A percentile compares a stretch with the other conserved stretches of the same genome.
These are phyloP conservation scores for Geotrichum fermentans DNA, from an alignment of 1,139 yeast species.

Conservation along the genomic window DNA sequence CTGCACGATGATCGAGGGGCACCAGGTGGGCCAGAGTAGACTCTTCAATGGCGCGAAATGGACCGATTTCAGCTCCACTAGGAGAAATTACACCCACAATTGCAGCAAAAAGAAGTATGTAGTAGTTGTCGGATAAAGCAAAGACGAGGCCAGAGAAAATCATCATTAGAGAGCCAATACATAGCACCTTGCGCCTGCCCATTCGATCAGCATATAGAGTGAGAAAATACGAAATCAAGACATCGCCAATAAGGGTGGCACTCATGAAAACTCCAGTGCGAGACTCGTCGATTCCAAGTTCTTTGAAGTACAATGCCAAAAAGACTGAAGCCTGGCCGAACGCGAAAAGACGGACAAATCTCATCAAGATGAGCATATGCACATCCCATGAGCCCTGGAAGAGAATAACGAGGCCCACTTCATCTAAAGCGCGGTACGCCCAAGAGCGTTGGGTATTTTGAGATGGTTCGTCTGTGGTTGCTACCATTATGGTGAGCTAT, in stretches of 20 bases:
- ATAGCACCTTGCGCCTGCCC: constrained; percentile 66
- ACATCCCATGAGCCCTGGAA: constrained; percentile 44
- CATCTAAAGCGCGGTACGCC: constrained; percentile 10
- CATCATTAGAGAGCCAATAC: constrained; percentile 68
- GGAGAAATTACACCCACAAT: constrained; percentile 74
- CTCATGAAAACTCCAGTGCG: constrained; percentile 80
- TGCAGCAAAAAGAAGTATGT: constrained; percentile 58
- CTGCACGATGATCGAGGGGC: constrained; percentile 61
- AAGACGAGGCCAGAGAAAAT: constrained; percentile 62
- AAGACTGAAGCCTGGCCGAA: constrained; percentile 74
- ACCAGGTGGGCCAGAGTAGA: constrained; percentile 80
- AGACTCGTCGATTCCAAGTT: constrained; percentile 52
- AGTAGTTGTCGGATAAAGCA: constrained; percentile 49
- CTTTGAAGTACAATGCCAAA: constrained; percentile 61
- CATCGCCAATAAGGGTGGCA: constrained; percentile 36
- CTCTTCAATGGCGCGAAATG: constrained; percentile 85
- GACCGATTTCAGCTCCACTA: constrained; percentile 89
- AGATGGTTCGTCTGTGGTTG: too few species aligned
- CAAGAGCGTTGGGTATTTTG: constrained; percentile 9
- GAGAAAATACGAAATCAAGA: constrained; percentile 15
- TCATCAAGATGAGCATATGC: constrained; percentile 62
- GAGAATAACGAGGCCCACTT: constrained; percentile 20
- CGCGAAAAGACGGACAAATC: constrained; percentile 66
- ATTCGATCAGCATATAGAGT: constrained; percentile 77
- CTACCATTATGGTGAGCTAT: too few species aligned